These are phyloP conservation scores for Paramecium pentaurelia DNA, from an alignment of 73 alveolate genomes.

Conservation along the genomic window DNA sequence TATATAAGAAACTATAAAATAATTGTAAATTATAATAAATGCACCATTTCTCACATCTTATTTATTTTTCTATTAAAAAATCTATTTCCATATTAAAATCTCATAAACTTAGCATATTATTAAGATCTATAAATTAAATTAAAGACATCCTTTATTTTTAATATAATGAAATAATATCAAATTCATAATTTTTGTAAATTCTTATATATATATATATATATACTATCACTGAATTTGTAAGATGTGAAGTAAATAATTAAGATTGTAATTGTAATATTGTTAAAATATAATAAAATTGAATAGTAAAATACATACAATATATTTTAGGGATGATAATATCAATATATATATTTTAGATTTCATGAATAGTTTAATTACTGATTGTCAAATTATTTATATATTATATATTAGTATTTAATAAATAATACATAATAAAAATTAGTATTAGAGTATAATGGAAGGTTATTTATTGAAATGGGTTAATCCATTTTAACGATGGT, in stretches of 20 bases:
- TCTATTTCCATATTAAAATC: too few species aligned
- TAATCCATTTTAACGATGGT: slow-evolving; percentile 66
- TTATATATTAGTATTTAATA: background rate
- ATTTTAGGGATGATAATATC: too few species aligned
- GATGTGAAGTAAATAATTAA: too few species aligned
- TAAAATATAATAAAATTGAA: too few species aligned
- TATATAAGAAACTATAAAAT: background rate
- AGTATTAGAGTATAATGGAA: slow-evolving; percentile 52
- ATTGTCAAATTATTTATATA: background rate
- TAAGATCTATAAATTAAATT: background rate
- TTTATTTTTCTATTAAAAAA: too few species aligned
- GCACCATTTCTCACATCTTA: background rate
- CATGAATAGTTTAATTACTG: background rate
- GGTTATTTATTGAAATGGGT: slow-evolving; percentile 62
- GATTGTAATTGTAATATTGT: too few species aligned
- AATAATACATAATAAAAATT: background rate
- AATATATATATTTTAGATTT: background rate
- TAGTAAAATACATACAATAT: too few species aligned
- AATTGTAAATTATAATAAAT: background rate
- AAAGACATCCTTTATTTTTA: background rate
- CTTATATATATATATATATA: too few species aligned
- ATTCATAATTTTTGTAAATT: too few species aligned
- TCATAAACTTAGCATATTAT: too few species aligned
- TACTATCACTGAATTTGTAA: too few species aligned
- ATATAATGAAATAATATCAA: too few species aligned